Conservation (phyloP, 2,329 filamentous ascomycete genomes). For the Cladosporium sp. region DNA sequence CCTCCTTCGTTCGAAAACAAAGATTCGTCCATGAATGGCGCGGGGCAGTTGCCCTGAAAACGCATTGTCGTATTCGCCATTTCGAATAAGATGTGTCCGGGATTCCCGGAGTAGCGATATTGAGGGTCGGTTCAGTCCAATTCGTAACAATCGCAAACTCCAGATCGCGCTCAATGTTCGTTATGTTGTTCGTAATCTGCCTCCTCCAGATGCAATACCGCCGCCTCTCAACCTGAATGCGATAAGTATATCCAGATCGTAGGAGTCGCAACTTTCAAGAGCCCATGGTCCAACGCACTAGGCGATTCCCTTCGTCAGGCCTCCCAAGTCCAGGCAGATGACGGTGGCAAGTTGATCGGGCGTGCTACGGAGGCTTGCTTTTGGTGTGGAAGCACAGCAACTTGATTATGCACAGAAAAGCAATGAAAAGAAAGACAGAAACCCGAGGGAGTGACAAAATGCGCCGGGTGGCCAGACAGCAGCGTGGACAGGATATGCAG, state of each 20-base stretch:
- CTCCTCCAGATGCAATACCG: not conserved
- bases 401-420: constrained; percentile 1
- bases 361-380: constrained; percentile 2
- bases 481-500: constrained; percentile 7
- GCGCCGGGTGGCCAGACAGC: constrained; percentile 7
- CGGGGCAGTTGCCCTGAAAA: constrained; percentile 47
- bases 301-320: not conserved
- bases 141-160: not conserved
- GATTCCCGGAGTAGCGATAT: not conserved
- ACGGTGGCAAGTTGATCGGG: not conserved
- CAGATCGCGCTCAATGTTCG: not conserved
- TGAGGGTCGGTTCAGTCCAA: not conserved
- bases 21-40: constrained; percentile 64
- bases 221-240: not conserved
- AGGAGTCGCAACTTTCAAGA: not conserved
- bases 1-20: constrained; percentile 59
- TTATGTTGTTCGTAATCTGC: not conserved
- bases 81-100: not conserved
- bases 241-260: not conserved
- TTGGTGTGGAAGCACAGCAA: constrained; percentile 8
- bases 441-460: constrained; percentile 4
- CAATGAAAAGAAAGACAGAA: not conserved
- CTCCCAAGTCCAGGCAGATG: not conserved
- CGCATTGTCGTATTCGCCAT: constrained; percentile 10
- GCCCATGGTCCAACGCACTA: not conserved